Conservation (phyloP, 371 early-diverging fungal genomes). For the Modicella reniformis region DNA sequence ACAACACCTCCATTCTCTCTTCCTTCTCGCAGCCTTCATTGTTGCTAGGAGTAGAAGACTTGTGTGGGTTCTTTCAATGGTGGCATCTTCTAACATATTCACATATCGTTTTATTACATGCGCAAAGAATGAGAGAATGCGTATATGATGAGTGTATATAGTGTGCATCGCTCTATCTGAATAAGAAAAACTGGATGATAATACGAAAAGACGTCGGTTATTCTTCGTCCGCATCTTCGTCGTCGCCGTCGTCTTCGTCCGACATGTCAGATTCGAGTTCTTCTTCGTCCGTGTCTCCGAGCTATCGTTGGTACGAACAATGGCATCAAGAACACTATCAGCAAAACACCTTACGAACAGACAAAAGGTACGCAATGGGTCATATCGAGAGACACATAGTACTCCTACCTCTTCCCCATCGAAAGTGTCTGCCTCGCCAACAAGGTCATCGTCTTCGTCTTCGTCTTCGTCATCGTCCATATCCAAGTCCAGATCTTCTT, state of each 20-base stretch:
- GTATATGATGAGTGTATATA: background rate
- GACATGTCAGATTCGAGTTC: conserved; percentile 48
- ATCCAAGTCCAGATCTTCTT: conserved; percentile 53
- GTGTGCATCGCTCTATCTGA: no score
- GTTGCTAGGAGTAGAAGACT: no score
- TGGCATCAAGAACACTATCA: background rate
- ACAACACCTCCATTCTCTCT: no score
- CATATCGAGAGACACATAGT: background rate
- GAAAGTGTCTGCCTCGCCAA: conserved; percentile 50
- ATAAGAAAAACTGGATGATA: background rate
- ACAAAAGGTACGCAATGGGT: background rate
- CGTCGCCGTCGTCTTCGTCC: conserved; percentile 48
- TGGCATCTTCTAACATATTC: no score
- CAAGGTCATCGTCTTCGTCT: conserved; percentile 55
- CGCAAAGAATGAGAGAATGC: no score
- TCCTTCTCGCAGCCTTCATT: no score
- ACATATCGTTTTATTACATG: no score
- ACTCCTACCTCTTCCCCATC: conserved; percentile 49
- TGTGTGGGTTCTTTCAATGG: no score
- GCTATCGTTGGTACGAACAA: no score
- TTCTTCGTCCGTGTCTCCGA: conserved; percentile 29
- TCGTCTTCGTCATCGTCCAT: conserved; percentile 52
- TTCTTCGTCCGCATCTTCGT: conserved; percentile 37
- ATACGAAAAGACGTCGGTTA: conserved; percentile 10
- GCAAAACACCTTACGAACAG: background rate